phyloP scores from a whole-genome alignment of 1,139 yeast species.

The Protomyces lactucae-debilis region DNA sequence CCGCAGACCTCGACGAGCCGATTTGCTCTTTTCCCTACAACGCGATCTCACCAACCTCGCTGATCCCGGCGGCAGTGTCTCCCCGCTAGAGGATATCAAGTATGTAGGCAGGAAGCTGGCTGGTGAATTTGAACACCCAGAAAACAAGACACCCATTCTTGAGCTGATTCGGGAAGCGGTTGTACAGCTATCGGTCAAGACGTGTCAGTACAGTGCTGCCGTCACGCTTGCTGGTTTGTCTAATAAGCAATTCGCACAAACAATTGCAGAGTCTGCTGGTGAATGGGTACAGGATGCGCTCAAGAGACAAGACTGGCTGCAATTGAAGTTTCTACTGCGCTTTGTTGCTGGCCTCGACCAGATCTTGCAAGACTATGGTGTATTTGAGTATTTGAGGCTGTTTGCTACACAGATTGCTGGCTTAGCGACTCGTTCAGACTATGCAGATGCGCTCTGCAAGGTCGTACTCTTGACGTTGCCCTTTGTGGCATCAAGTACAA shows the following conservation, averaged over 20 bases:
- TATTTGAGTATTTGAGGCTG: conserved; percentile 54
- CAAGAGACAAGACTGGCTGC: conserved; percentile 54
- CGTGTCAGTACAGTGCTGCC: conserved; percentile 64
- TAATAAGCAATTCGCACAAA: conserved; percentile 61
- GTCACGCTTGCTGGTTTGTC: conserved; percentile 63
- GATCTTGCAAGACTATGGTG: conserved; percentile 53
- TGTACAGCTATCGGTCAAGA: conserved; percentile 86
- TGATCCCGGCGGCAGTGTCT: conserved; percentile 8
- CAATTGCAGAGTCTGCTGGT: conserved; percentile 66
- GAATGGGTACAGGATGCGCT: conserved; percentile 55
- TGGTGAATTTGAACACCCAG: conserved; percentile 27
- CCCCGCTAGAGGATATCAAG: conserved; percentile 28
- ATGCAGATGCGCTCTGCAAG: conserved; percentile 47
- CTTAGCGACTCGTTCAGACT: conserved; percentile 54
- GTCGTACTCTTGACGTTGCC: conserved; percentile 56
- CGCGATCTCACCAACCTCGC: conserved; percentile 24
- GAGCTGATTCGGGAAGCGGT: conserved; percentile 35
- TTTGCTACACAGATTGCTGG: conserved; percentile 19
- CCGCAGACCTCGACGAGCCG: conserved; percentile 19
- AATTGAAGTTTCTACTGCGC: conserved; percentile 64
- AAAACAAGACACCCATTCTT: conserved; percentile 20
- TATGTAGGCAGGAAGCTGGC: conserved; percentile 30
- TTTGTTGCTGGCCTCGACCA: conserved; percentile 65
- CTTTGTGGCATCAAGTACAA: conserved; percentile 39
- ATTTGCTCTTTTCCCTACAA: conserved; percentile 7